Conservation (phyloP, 2,329 filamentous ascomycete species). For the Pseudocercospora macadamiae region DNA sequence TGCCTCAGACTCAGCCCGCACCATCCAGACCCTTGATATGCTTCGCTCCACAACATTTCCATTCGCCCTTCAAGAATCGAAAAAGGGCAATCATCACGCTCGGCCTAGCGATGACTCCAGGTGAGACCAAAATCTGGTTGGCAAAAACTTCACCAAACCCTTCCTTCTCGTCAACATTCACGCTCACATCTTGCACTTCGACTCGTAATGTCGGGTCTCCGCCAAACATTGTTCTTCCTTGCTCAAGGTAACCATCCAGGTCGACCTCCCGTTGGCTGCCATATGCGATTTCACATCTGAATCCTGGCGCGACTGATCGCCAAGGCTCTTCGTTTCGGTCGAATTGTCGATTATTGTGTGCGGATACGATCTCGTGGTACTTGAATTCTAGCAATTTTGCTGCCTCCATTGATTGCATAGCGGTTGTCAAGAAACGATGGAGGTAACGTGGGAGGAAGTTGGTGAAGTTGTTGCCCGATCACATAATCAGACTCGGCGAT, state of each 20-base stretch:
- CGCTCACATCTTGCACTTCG: not conserved
- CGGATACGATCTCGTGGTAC: conserved; percentile 1
- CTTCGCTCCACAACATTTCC: not conserved
- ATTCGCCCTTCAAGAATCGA: not conserved
- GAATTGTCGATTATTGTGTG: conserved; percentile 3
- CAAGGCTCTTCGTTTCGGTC: not conserved
- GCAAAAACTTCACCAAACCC: not conserved
- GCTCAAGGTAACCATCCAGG: not conserved
- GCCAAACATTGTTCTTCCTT: not conserved
- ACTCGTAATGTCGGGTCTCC: not conserved
- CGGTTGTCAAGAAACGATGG: not conserved
- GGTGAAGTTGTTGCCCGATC: too few relatives aligned
- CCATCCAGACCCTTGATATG: conserved; percentile 1
- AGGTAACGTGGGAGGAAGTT: not conserved
- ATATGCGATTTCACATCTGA: not conserved
- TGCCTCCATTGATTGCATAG: not conserved
- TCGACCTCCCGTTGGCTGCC: not conserved
- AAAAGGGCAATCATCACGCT: not conserved
- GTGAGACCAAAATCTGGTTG: not conserved
- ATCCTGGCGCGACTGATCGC: not conserved
- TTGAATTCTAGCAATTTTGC: not conserved
- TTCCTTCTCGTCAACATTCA: not conserved
- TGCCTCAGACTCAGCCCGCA: not conserved
- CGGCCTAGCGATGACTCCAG: not conserved
- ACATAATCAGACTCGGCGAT: too few relatives aligned